Base-by-base conservation (phyloP, 2,329 filamentous ascomycete species). In the Pseudopithomyces maydicus region DNA sequence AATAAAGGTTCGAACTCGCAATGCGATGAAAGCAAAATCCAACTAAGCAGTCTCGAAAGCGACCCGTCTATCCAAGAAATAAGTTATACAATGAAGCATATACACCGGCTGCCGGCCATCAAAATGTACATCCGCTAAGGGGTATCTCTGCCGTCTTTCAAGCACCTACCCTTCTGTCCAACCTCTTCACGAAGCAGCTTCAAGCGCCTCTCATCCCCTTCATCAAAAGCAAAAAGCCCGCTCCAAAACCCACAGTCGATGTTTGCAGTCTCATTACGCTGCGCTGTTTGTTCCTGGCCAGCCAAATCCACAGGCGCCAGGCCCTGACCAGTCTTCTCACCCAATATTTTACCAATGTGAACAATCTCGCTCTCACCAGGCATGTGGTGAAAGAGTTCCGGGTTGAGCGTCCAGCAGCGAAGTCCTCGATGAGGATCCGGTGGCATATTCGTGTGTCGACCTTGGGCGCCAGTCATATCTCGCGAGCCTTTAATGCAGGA, bases 311-410 rank as follows among this genome's bases (percentile, higher is more conserved):
- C 73, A 5, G 74, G 74, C 7, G 74, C 72, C 2, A 75, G 58
- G 1, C 71, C 70, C 7, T 61, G 61, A 17, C 65, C 57, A 48
- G 14, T 41, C 36, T 50, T 20, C 22, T 72, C 64, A 23, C 75
- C 75, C 8, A 67, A 54, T n/a, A 56, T 56, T 23, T 67, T 59
- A 35, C 67, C 67, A 12, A 76, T 68, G 11, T 68, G 63, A 8
- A 74, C 76, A 29, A 80, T 78, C 56, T 76, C 70, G 22, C 71
- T 75, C 29, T 64, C 65, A 1, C 74, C 74, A 8, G 76, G 75
- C 67, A 78, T 72, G 56, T 80, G 78, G 54, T 79, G 78, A 62
- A 80, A 79, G 1, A 80, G 66, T 58, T 80, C 78, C 1, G 78
- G 77, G 55, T 79, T 79, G 22, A 77, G 63, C 6, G 74, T 78